Percentiles rank a stretch among this genome's conserved stretches.
These are phyloP conservation scores for Pseudonitzschia multistriata DNA, from an alignment of 108 stramenopile species.

Conservation along the genomic window DNA sequence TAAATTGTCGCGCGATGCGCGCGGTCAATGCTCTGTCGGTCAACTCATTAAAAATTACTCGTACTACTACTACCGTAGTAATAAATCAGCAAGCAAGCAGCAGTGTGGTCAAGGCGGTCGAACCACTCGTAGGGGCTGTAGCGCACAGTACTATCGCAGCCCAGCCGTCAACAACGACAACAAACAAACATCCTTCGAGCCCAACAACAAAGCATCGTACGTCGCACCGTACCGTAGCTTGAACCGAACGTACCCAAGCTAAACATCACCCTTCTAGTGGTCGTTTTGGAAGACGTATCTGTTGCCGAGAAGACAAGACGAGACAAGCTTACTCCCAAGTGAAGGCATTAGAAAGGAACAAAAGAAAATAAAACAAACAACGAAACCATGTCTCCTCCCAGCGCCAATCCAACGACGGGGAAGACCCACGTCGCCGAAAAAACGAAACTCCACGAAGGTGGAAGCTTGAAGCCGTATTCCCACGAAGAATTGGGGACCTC, in stretches of 20 bases:
- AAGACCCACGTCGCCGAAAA: conserved; percentile 27
- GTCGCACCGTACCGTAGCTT: no score
- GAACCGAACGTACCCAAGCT: not conserved
- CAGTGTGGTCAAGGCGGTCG: no score
- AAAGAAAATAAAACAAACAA: not conserved
- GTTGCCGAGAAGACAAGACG: not conserved
- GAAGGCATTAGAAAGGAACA: not conserved
- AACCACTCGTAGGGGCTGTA: no score
- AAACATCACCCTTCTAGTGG: not conserved
- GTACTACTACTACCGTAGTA: no score
- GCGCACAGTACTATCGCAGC: no score
- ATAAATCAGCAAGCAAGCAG: no score
- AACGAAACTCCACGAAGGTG: conserved; percentile 41
- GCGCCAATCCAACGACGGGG: conserved; percentile 12
- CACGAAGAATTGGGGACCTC: conserved; percentile 65
- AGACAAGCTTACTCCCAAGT: not conserved
- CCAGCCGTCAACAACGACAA: no score
- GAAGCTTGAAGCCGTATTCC: conserved; percentile 56
- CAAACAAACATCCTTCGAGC: no score
- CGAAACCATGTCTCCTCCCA: not conserved
- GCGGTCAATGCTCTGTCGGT: no score
- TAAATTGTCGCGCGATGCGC: no score
- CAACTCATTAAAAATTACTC: no score
- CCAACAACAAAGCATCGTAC: no score
- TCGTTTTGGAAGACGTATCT: not conserved